Conservation (phyloP, 257 asterid species). For the Primulina eburnea region DNA sequence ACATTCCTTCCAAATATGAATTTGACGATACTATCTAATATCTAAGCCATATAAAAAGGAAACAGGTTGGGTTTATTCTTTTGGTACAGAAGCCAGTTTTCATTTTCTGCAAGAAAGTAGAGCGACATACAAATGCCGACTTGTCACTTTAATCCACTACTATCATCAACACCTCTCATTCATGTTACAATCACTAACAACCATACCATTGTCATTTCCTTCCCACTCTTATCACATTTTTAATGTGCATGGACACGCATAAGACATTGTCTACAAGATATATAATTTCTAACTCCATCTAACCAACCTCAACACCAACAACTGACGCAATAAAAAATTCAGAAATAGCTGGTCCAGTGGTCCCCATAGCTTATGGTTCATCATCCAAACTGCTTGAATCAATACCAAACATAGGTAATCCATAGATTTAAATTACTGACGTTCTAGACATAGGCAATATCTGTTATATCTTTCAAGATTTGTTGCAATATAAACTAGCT, state of each 20-base stretch:
- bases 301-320: neutral
- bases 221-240: neutral
- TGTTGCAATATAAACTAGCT: neutral
- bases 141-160: neutral
- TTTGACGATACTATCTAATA: neutral
- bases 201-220: neutral
- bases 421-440: neutral
- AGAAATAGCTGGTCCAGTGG: neutral
- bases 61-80: neutral
- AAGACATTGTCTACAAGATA: neutral
- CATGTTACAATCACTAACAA: slow-evolving; percentile 1
- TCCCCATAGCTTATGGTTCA: neutral
- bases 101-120: neutral
- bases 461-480: neutral
- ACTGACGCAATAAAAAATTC: neutral
- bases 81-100: neutral
- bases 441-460: neutral
- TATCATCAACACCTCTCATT: neutral
- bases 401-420: neutral
- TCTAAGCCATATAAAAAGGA: neutral
- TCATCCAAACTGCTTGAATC: neutral
- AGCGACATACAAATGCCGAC: neutral
- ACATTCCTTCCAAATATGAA: neutral
- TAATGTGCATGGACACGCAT: neutral
- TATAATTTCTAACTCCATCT: neutral